These are phyloP conservation scores for Cicer pinnatifidum DNA, from an alignment of 306 rosid species.

Conservation along the genomic window DNA sequence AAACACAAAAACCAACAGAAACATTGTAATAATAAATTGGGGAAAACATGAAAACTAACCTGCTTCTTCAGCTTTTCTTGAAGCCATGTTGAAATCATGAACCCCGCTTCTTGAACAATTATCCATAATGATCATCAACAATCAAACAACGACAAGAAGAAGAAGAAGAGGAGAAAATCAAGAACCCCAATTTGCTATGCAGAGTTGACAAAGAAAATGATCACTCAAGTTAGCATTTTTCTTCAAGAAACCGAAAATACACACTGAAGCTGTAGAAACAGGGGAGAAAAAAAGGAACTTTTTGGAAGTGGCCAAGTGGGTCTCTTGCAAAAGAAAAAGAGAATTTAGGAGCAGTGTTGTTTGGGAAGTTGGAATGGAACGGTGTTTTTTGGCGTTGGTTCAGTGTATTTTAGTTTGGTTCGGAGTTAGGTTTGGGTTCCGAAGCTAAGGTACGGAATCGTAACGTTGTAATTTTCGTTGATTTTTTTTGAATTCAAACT, in stretches of 20 bases:
- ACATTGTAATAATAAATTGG: neutral
- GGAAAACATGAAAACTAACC: slow-evolving; percentile 53
- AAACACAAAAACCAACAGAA: neutral
- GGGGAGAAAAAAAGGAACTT: slow-evolving; percentile 35
- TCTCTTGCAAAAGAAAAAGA: slow-evolving; percentile 15
- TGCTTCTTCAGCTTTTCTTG: slow-evolving; percentile 94
- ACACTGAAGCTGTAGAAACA: slow-evolving; percentile 26
- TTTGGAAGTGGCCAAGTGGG: slow-evolving; percentile 20
- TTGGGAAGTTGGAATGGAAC: slow-evolving; percentile 23
- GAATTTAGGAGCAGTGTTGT: slow-evolving; percentile 14
- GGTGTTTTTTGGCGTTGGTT: slow-evolving; percentile 21
- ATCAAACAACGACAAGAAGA: neutral
- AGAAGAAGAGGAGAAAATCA: neutral
- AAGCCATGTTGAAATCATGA: slow-evolving; percentile 76
- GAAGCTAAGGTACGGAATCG: slow-evolving; percentile 43
- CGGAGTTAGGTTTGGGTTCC: slow-evolving; percentile 43
- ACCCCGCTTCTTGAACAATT: slow-evolving; percentile 53
- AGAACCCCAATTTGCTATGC: slow-evolving; percentile 35
- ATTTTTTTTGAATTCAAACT: slow-evolving; percentile 49
- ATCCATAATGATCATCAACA: slow-evolving; percentile 63
- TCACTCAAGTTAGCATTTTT: slow-evolving; percentile 15
- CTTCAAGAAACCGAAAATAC: neutral
- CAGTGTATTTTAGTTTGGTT: slow-evolving; percentile 16
- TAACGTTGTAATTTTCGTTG: slow-evolving; percentile 41
- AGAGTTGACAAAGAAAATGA: slow-evolving; percentile 28